Base-by-base conservation (phyloP, 2,329 filamentous ascomycete genomes). In the Chaetomium strumarium region DNA sequence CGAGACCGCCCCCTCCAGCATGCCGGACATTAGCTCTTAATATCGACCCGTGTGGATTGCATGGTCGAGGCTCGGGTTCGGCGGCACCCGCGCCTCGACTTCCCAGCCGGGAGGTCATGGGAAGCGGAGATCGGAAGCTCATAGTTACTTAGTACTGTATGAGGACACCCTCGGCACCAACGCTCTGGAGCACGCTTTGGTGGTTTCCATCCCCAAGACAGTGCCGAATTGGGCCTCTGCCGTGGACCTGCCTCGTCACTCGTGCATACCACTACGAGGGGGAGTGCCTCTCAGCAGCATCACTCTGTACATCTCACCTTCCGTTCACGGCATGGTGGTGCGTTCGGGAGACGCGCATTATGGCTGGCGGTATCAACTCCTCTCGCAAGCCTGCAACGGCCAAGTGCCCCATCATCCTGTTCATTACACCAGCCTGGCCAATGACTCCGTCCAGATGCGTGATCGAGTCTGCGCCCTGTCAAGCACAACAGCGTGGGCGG, bases 31-130 rank as follows among this genome's bases (percentile, higher is more conserved):
- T 56, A 58, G n/a, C n/a, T 55, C 41, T 58, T 56, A 62, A 59
- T 61, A 60, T 62, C 60, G 38, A 54, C 47, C 60, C 59, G 60
- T 46, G 48, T 38, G 49, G 51, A 40, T 43, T 56, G 57, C 58
- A 60, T 57, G 33, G 50, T 19, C 30, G 41, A 29, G 40, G 46
- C n/a, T 33, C 43, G 39, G 52, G 42, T 49, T 46, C 54, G 52
- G 39, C 51, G 33, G 47, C 46, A 52, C 41, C 13, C 34, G 48
- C 43, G 38, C 51, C 43, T 43, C 46, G 39, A 57, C 53, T 57
- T 48, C 46, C 48, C 19, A 47, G 44, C n/a, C 19, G 45, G 19
- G 17, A 20, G 9, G 24, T 19, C 34, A 34, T 24, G 19, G 7
- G 20, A 19, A 30, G 47, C 47, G 7, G 29, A 38, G 48, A 36